Evolutionary conservation across 1,284 basidiomycete species (phyloP), one percentile per base, ranked within the genome.

Genomic region (Trametes sp.): DNA sequence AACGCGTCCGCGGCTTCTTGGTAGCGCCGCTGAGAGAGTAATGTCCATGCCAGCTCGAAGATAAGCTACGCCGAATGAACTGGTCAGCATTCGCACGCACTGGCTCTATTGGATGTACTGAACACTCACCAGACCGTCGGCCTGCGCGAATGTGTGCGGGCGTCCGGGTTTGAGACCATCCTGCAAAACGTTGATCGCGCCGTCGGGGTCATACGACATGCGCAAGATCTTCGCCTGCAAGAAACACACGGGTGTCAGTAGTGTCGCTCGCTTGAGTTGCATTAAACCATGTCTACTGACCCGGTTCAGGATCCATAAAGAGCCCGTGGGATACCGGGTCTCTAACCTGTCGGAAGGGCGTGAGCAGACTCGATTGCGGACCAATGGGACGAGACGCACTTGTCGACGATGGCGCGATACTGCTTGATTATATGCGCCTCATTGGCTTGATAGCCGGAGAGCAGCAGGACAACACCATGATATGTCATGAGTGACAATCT

Each of bases 401-500:
- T 83, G 61, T 87, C 83, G 1, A 92, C 84, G 41, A 92, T 85
- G 2, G 80, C 80, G 23, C 78, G 78, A 69, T 90, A 90, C 66
- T 90, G 86, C 59, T 77, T 81, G 42, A 92, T 69, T 10, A 90
- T 87, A 57, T 84, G 82, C 42, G 79, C 77, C 70, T 89, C 88
- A 62, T 93, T 85, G 1, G 90, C 89, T 72, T 91, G 90, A 69
- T 87, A 93, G 4, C 91, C 90, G 9, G 87, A 79, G 31, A 90
- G 73, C 0, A 91, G 82, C 6, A 93, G 80, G 2, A 92, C 84
- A 52, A 88, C 82, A 33, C 91, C 88, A 58, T 90, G 81, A 71
- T 92, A 93, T 6, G 89, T 89, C 89, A 93, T 92, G 10, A 93
- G 76, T 0, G 89, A 83, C n/a, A 93, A 77, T n/a, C 89, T 89